Base-by-base conservation (phyloP, 768 basidiomycete species). In the Boletus bicolor region DNA sequence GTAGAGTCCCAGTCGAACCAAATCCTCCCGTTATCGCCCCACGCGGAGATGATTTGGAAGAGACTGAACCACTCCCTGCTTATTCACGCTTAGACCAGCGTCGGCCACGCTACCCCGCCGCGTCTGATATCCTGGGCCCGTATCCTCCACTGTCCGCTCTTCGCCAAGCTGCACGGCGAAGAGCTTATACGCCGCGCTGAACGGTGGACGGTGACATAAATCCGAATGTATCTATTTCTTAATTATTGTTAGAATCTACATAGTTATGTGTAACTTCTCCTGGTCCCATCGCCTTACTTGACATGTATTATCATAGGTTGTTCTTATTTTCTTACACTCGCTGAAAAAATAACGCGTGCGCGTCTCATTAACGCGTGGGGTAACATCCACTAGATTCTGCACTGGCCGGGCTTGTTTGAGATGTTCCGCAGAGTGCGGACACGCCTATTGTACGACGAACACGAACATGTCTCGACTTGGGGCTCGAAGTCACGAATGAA, bases 51-150 rank as follows among this genome's bases (percentile, higher is more conserved):
- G 19, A 38, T 7, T 44, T 12, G 32, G 59, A 61, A 44, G 61
- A 58, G 12, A 24, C 15, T 24, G 64, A 57, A 30, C 39, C 50
- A 10, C 57, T 54, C 4, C 72, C 72, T 37, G 37, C 56, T 26
- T 72, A 73, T 55, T 65, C 68, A 0, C 68, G 60, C 34, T 65
- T 69, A 26, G 72, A 72, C 39, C 50, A 62, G 7, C 57, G 53
- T 28, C 64, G 52, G 10, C 57, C 59, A 7, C 57, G 51, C 26
- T 61, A 63, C 36, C 62, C 62, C n/a, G 7, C 19, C 9, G 68
- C 62, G 28, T 51, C 61, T 12, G 59, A 59, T 43, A 45, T 49
- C 0, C 34, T 71, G 50, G 71, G 71, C 5, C 69, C 71, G 48
- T 72, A 71, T 35, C 69, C 71, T 1, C 57, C 63, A 3, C 17